Conservation (phyloP, 305 asterid species). For the Fraxinus angustifolia region DNA sequence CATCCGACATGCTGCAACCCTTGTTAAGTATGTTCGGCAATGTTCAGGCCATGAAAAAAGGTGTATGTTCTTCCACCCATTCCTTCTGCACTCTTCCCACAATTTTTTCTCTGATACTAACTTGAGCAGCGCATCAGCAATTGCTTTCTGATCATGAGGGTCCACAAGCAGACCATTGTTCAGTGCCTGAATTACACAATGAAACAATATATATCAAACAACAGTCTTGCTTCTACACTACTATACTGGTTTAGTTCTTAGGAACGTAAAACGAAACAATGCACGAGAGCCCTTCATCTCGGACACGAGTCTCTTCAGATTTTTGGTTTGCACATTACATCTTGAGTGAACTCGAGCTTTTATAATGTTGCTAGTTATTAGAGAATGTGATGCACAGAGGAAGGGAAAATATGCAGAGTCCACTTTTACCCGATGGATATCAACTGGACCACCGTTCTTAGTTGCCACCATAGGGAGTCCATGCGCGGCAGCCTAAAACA, state of each 20-base stretch:
- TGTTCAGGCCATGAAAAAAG: slow-evolving; percentile 95
- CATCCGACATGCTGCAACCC: slow-evolving; percentile 81
- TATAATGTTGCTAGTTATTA: background rate
- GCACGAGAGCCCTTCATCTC: background rate
- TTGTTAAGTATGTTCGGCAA: slow-evolving; percentile 72
- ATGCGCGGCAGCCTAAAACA: slow-evolving; percentile 84
- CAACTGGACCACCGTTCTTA: slow-evolving; percentile 92
- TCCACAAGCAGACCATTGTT: slow-evolving; percentile 83
- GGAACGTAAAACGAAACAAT: background rate
- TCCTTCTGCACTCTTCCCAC: slow-evolving; percentile 78
- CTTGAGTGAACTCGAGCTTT: background rate
- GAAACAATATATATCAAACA: background rate
- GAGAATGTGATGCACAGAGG: background rate
- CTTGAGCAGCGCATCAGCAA: slow-evolving; percentile 80
- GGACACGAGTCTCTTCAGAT: background rate
- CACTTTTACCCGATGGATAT: slow-evolving; percentile 68
- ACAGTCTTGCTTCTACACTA: background rate
- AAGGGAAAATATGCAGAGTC: background rate
- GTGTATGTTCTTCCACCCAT: slow-evolving; percentile 85
- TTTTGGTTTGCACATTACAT: background rate
- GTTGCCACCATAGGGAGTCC: slow-evolving; percentile 96
- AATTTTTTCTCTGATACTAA: slow-evolving; percentile 79
- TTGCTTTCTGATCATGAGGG: slow-evolving; percentile 80
- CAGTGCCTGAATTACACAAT: slow-evolving; percentile 49
- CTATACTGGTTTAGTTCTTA: background rate